Evolutionary conservation across 2,329 filamentous ascomycete genomes (phyloP), one percentile per base, ranked within the genome.

Genomic region (Pseudonectria foliicola): DNA sequence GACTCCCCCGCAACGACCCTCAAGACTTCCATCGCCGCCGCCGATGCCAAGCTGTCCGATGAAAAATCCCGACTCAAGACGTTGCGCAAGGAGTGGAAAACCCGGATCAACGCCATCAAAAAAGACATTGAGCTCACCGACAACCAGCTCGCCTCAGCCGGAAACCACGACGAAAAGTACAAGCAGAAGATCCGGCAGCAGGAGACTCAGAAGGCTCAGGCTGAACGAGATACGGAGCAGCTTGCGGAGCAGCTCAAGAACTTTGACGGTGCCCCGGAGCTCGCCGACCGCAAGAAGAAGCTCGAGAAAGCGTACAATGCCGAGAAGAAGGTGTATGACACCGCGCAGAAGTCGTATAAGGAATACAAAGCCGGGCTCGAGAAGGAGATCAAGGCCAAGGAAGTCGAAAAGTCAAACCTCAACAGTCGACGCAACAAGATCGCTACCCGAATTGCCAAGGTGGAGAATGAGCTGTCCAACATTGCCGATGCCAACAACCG

Each of bases 1-100:
- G 81, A 85, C 43, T 89, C 84, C 10, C 85, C 85, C 3, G 79
- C 77, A 8, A 85, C 82, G 8, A 89, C 84, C 2, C 69, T 90
- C 26, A 80, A 77, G 56, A 84, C 82, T 21, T 87, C 84, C 2
- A 86, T 89, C 48, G 76, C 76, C 30, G 76, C 80, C 10, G 77
- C 81, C 31, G 82, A 88, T 53, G 68, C 73, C 38, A 85, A 82
- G 56, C 68, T 88, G 23, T 67, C 73, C 15, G 82, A 88, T 42
- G 78, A 82, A 50, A 80, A 77, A 48, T 70, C 74, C 39, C 75
- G 76, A 34, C 72, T 85, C 48, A 86, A 85, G 63, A 73, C 75
- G 25, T 70, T 75, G 41, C 80, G 82, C 42, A 85, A 84, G 57
- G 84, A 89, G 39, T 84, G 85, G 61, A 82, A 85, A 54, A 73